These are phyloP conservation scores for Hemisphaericaspora subhashii DNA, from an alignment of 1,139 yeast genomes.

Conservation along the genomic window DNA sequence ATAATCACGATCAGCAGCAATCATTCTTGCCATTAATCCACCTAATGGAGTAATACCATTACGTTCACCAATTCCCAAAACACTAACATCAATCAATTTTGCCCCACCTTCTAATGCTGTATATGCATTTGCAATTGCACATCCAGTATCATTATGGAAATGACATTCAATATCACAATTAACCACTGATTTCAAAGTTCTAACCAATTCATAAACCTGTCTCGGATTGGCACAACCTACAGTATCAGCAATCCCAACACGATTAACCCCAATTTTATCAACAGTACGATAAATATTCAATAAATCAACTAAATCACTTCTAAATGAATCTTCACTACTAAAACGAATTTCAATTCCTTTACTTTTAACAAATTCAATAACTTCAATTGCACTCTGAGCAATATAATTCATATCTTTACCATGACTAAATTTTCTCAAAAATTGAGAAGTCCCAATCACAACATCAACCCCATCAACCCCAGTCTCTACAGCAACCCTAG, in stretches of 20 bases:
- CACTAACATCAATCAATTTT: constrained; percentile 55
- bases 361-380: constrained; percentile 56
- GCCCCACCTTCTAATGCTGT: constrained; percentile 66
- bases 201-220: constrained; percentile 58
- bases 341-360: constrained; percentile 59
- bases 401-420: constrained; percentile 58
- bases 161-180: constrained; percentile 60
- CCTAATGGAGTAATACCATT: constrained; percentile 62
- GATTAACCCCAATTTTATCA: constrained; percentile 57
- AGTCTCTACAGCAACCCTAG: constrained; percentile 56
- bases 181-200: constrained; percentile 57
- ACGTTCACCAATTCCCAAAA: constrained; percentile 61
- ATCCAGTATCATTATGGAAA: constrained; percentile 63
- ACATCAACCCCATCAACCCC: constrained; percentile 64
- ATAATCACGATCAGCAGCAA: constrained; percentile 58
- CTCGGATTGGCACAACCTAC: constrained; percentile 64
- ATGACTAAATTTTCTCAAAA: constrained; percentile 51
- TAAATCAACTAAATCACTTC: constrained; percentile 58
- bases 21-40: constrained; percentile 64
- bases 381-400: constrained; percentile 54
- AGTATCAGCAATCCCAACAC: constrained; percentile 64
- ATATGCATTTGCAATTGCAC: constrained; percentile 63
- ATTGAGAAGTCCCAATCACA: constrained; percentile 58
- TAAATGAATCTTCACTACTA: constrained; percentile 57
- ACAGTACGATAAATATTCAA: constrained; percentile 57